A percentile compares a stretch with the other conserved stretches of the same genome.
These are phyloP conservation scores for Colletotrichum orchidophilum DNA, from an alignment of 2,329 filamentous ascomycete species.

Conservation along the genomic window DNA sequence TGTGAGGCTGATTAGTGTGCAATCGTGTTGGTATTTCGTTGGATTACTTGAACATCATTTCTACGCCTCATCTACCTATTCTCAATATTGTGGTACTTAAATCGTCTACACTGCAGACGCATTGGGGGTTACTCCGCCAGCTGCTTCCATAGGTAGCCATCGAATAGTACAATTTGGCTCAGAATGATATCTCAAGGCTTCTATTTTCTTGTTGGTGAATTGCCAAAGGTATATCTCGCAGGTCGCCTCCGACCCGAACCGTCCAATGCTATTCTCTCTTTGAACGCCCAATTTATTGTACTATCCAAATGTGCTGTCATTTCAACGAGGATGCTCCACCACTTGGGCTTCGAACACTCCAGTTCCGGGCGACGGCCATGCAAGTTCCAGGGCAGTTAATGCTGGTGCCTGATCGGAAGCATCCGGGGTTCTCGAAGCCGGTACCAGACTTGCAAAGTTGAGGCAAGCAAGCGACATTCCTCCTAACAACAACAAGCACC, in stretches of 20 bases:
- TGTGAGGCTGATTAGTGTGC: neutral
- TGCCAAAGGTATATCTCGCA: neutral
- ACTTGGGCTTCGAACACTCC: neutral
- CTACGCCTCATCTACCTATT: no score
- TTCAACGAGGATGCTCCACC: neutral
- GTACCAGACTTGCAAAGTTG: neutral
- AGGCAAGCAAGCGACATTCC: neutral
- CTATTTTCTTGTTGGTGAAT: neutral
- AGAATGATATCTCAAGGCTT: neutral
- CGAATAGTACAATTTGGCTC: neutral
- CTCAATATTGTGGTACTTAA: no score
- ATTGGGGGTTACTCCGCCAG: neutral
- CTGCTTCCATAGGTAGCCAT: neutral
- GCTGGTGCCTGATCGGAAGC: slow-evolving; percentile 18
- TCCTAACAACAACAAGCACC: neutral
- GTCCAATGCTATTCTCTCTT: neutral
- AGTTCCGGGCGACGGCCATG: neutral
- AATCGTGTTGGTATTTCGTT: neutral
- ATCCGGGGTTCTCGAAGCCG: neutral
- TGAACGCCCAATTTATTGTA: neutral
- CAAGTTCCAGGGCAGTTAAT: slow-evolving; percentile 3
- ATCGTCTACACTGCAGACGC: no score
- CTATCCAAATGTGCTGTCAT: neutral
- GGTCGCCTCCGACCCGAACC: neutral
- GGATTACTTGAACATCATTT: neutral